These are phyloP conservation scores for Ambrosiella beaveri DNA, from an alignment of 2,329 filamentous ascomycete species.

Conservation along the genomic window DNA sequence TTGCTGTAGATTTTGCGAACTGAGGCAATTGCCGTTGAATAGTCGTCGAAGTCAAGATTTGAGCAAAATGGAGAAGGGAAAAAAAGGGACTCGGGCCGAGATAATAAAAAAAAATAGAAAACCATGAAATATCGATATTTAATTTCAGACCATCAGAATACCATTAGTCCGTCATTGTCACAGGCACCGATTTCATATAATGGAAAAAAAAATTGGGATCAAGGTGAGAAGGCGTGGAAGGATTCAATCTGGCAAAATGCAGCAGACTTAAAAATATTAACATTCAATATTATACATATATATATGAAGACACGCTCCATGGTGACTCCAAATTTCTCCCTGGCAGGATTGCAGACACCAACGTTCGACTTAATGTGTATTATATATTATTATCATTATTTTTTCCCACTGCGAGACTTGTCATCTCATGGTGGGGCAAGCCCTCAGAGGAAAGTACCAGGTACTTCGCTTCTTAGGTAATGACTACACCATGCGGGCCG, in stretches of 20 bases:
- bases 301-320: too few species aligned
- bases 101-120: too few species aligned
- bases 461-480: background rate
- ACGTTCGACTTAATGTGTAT: background rate
- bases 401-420: background rate
- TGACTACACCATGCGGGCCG: background rate
- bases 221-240: background rate
- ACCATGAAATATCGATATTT: background rate
- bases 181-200: background rate
- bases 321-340: too few species aligned
- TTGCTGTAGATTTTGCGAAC: background rate
- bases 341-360: too few species aligned
- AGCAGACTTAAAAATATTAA: background rate
- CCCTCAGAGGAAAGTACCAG: background rate
- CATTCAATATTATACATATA: too few species aligned
- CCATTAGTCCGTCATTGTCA: background rate
- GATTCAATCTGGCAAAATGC: background rate
- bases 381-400: background rate
- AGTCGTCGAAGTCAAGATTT: background rate
- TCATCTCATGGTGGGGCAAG: background rate
- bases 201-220: background rate
- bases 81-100: too few species aligned
- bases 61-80: background rate
- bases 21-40: background rate
- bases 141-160: background rate